Conservation (phyloP, 257 asterid species). For the Solanum lycopersicoides region DNA sequence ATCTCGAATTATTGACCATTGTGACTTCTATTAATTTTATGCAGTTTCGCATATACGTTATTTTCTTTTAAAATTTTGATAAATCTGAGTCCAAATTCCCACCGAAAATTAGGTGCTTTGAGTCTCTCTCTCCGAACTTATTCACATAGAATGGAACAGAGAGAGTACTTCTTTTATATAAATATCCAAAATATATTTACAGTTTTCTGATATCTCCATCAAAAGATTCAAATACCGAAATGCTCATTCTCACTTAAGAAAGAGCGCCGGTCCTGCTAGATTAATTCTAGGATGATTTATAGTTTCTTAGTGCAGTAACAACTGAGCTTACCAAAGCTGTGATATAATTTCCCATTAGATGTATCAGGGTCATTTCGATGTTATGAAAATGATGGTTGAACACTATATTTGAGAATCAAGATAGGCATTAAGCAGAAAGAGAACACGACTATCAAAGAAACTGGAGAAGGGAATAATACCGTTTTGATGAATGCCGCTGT, state of each 20-base stretch:
- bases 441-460: background rate
- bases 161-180: background rate
- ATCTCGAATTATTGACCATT: background rate
- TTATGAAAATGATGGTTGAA: background rate
- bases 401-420: background rate
- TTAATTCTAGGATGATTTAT: background rate
- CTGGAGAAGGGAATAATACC: conserved; percentile 24
- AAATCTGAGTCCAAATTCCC: background rate
- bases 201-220: background rate
- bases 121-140: background rate
- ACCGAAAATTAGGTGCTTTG: background rate
- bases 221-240: background rate
- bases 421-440: background rate
- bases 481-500: conserved; percentile 76
- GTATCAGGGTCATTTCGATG: background rate
- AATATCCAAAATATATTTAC: background rate
- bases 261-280: background rate
- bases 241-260: background rate
- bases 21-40: background rate
- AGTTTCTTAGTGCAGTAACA: background rate
- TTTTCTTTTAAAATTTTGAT: background rate
- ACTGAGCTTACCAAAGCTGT: background rate
- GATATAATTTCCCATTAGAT: background rate
- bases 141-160: background rate
- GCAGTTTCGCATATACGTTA: background rate